Base-by-base conservation (phyloP, 1,139 yeast genomes). In the Casaregolazyma lundiana region DNA sequence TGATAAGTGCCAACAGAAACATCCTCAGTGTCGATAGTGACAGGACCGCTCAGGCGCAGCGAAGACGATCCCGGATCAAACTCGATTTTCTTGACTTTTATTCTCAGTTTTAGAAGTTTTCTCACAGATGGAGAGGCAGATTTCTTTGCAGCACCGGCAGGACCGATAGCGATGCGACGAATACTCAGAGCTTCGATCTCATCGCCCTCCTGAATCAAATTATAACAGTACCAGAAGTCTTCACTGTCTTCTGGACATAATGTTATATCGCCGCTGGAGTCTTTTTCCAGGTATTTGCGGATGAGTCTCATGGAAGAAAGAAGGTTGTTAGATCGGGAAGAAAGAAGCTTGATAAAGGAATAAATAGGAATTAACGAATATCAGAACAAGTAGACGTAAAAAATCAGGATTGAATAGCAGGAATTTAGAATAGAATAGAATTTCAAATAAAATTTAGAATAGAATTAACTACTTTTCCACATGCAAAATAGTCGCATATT, bases 151-250 rank as follows among this genome's bases (percentile, higher is more conserved):
- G 49, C 47, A 11, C 40, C 42, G 38, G 52, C 43, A 19, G 71
- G 67, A 35, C 64, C 64, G 43, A 59, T 58, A n/a, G 78, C 79
- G 46, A 84, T 76, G 59, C 82, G 82, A 61, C 95, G 73, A 48
- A 73, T 69, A 2, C 96, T 85, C 51, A 76, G 74, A 45, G 89
- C 71, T 52, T 79, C 78, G 4, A 92, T 71, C 50, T 78, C 81
- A 66, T 92, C 98, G 19, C 84, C 87, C 47, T 77, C 77, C 45
- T 80, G 81, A 8, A 92, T 73, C 32, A 92, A 70, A 59, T 92
- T 94, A 70, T 87, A 89, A 9, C 88, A 63, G 39, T 85, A 82
- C 90, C 97, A 92, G 53, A 92, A 72, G 63, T 92, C 98, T 58
- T 92, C 97, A 35, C 87, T 80, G 59, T 92, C 97, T 58, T 89